A percentile compares a stretch with the other conserved stretches of the same genome.
Conservation (phyloP, 2,329 filamentous ascomycete species). For the Alternaria gansuensis region DNA sequence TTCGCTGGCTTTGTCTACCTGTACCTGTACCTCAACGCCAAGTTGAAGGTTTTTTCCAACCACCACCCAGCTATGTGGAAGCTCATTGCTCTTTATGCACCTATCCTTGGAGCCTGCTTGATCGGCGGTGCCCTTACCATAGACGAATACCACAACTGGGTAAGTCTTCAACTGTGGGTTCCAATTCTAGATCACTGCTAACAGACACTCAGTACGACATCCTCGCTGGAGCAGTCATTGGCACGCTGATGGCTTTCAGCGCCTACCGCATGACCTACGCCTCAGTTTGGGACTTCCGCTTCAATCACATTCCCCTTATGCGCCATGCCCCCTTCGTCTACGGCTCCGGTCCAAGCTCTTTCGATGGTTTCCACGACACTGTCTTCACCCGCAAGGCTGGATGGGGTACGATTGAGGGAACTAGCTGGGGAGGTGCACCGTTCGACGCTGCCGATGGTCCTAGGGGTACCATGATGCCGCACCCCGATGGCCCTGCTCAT, state of each 20-base stretch:
- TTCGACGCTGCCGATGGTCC: conserved; percentile 54
- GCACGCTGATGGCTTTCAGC: conserved; percentile 70
- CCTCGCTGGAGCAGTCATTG: conserved; percentile 71
- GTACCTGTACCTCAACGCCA: conserved; percentile 78
- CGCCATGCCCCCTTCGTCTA: conserved; percentile 66
- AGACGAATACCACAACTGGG: conserved; percentile 72
- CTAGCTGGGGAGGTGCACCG: conserved; percentile 54
- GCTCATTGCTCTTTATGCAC: conserved; percentile 69
- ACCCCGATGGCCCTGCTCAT: conserved; percentile 39
- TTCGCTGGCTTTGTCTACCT: conserved; percentile 77
- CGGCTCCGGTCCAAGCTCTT: conserved; percentile 51
- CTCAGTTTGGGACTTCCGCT: conserved; percentile 73
- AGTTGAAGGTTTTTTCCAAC: conserved; percentile 77
- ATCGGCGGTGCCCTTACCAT: conserved; percentile 76
- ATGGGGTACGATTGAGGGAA: conserved; percentile 62
- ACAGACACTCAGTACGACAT: conserved; percentile 69
- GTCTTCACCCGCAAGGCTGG: conserved; percentile 68
- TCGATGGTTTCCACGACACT: conserved; percentile 61
- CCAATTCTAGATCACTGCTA: neutral
- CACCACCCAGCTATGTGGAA: conserved; percentile 80
- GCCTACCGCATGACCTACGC: conserved; percentile 74
- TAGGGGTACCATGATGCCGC: conserved; percentile 46
- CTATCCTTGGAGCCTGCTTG: conserved; percentile 71
- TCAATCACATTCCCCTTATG: conserved; percentile 71
- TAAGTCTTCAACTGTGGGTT: neutral